A percentile compares a stretch with the other conserved stretches of the same genome.
These are phyloP conservation scores for Phytophthora rubi DNA, from an alignment of 352 stramenopile species.

Conservation along the genomic window DNA sequence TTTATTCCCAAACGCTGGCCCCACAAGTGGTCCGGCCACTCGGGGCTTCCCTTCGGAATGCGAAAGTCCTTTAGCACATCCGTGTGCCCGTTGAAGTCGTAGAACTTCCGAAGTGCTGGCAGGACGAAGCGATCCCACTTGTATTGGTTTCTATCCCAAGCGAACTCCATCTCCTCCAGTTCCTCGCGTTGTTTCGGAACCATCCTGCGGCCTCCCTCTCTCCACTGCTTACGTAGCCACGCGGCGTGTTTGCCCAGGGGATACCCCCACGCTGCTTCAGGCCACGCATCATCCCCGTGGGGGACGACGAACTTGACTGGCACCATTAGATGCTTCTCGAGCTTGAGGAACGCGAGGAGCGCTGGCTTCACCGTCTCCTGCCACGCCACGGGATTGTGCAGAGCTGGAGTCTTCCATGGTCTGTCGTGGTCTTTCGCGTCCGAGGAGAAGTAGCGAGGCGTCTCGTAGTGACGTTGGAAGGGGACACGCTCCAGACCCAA, in stretches of 20 bases:
- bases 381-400: constrained; percentile 2
- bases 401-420: background rate
- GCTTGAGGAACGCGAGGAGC: background rate
- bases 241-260: background rate
- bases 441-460: background rate
- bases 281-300: background rate
- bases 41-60: constrained; percentile 6
- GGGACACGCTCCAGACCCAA: background rate
- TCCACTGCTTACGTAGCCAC: constrained; percentile 4
- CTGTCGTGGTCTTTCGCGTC: background rate
- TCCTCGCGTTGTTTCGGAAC: background rate
- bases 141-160: constrained; percentile 10
- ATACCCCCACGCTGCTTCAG: constrained; percentile 10
- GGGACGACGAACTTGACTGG: constrained; percentile 3
- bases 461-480: background rate
- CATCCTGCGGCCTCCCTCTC: constrained; percentile 1
- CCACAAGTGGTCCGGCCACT: constrained; percentile 33
- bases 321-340: constrained; percentile 3
- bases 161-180: constrained; percentile 14
- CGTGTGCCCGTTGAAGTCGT: constrained; percentile 35
- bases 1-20: constrained; percentile 35
- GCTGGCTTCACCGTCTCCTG: background rate
- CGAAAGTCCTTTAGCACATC: constrained; percentile 32
- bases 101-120: constrained; percentile 8
- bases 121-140: constrained; percentile 21